These are phyloP conservation scores for Kazachstania psychrophila DNA, from an alignment of 805 yeast species.

Conservation along the genomic window DNA sequence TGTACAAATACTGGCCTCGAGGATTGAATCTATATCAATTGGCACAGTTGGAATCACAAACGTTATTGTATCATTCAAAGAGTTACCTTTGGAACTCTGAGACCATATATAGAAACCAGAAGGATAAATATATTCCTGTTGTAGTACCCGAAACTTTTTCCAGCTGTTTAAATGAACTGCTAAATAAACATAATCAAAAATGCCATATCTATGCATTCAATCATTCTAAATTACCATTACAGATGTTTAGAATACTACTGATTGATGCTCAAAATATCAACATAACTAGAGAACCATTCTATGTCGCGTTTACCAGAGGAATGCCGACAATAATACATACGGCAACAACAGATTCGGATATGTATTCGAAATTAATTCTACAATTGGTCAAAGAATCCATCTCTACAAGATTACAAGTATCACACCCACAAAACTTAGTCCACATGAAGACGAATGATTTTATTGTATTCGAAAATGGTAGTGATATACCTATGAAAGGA, in stretches of 20 bases:
- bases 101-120: conserved; percentile 1
- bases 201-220: conserved; percentile 49
- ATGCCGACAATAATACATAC: conserved; percentile 61
- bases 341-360: conserved; percentile 31
- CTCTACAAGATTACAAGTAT: not conserved
- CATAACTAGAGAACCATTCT: conserved; percentile 48
- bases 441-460: not conserved
- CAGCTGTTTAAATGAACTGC: not conserved
- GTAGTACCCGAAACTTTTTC: not conserved
- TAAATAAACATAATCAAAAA: not conserved
- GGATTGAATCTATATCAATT: conserved; percentile 39
- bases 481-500: conserved; percentile 35
- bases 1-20: conserved; percentile 17
- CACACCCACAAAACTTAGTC: conserved; percentile 22
- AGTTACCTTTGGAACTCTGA: conserved; percentile 31
- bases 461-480: conserved; percentile 24
- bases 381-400: conserved; percentile 39
- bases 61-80: conserved; percentile 49
- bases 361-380: conserved; percentile 42
- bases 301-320: conserved; percentile 56
- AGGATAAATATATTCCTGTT: conserved; percentile 1
- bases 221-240: conserved; percentile 54
- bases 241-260: conserved; percentile 57
- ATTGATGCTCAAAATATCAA: too few species aligned
- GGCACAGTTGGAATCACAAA: conserved; percentile 62